Evolutionary conservation across 257 asterid species (phyloP), one percentile per base, ranked within the genome.

Genomic region (Eustoma russellianum): DNA sequence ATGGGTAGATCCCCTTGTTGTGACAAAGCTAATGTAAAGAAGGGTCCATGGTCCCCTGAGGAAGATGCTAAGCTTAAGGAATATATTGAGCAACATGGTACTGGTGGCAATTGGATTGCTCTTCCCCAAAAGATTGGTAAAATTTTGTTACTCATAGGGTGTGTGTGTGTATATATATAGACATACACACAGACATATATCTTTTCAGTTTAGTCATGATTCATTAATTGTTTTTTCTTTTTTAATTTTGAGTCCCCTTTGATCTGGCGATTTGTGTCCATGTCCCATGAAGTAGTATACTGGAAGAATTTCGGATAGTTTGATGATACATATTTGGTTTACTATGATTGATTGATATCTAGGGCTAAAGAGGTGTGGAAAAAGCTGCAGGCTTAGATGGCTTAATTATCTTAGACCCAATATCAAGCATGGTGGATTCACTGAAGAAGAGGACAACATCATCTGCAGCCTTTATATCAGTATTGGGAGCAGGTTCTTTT

Each of bases 1-100:
- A 89, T 91, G 98, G 98, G 98, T 41, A 82, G 98, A 84, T 94
- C 95, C 14, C 98, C 98, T 33, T 90, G 98, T 57, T 90, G 98
- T 57, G 98, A 90, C 75, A 90, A 90, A 82, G 82, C 80, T 12
- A 86, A 78, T 41, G 98, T 90, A 65, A 90, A 90, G 77, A 90
- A 72, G 53, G 98, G 98, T 16, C 98, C 98, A 17, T 91, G 98
- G 98, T 74, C 96, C 11, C 92, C 96, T 24, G 98, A 91, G 59
- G 98, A 91, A 80, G 98, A 91, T 59, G 94, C 92, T 3, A 82
- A 59, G 52, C 95, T 91, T 65, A 91, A 91, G 67, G 87, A 77
- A 0, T 91, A 91, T 58, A 87, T 91, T 40, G 98, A 91, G 38
- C 76, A 68, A 41, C 47, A 74, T 46, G 95, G 98, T 41, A 86